These are phyloP conservation scores for Lodderomyces orthopsilosis DNA, from an alignment of 1,139 yeast genomes.

Conservation along the genomic window DNA sequence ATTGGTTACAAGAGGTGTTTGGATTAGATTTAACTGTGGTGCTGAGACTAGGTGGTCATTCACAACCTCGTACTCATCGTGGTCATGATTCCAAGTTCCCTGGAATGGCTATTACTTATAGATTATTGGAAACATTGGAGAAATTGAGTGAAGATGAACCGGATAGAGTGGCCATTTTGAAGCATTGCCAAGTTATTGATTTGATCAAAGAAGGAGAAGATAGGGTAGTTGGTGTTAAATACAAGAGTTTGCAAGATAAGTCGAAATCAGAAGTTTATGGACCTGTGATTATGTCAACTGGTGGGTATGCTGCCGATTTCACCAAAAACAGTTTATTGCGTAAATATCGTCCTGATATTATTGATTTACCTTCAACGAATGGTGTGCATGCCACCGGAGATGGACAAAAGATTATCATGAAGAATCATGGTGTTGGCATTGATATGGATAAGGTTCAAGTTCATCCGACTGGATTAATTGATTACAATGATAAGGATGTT, in stretches of 20 bases:
- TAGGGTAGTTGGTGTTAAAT: slow-evolving; percentile 48
- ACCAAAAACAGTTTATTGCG: slow-evolving; percentile 49
- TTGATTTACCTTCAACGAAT: slow-evolving; percentile 67
- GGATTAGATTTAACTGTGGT: slow-evolving; percentile 62
- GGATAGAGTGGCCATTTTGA: slow-evolving; percentile 47
- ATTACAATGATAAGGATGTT: slow-evolving; percentile 54
- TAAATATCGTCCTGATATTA: slow-evolving; percentile 61
- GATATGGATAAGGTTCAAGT: slow-evolving; percentile 79
- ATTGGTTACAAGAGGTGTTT: slow-evolving; percentile 68
- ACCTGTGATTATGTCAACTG: slow-evolving; percentile 74
- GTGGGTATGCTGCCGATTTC: slow-evolving; percentile 71
- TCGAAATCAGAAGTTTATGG: slow-evolving; percentile 37
- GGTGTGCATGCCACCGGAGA: slow-evolving; percentile 77
- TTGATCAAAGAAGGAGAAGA: slow-evolving; percentile 34
- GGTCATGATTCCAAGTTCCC: slow-evolving; percentile 66
- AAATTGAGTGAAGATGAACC: slow-evolving; percentile 49
- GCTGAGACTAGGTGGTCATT: slow-evolving; percentile 72
- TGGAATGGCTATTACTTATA: slow-evolving; percentile 74
- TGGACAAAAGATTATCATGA: slow-evolving; percentile 61
- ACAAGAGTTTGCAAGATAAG: slow-evolving; percentile 38
- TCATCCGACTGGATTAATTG: slow-evolving; percentile 80
- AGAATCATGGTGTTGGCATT: slow-evolving; percentile 58
- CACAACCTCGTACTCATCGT: slow-evolving; percentile 71
- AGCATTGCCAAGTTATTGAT: slow-evolving; percentile 57
- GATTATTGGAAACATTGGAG: slow-evolving; percentile 55